A percentile compares a stretch with the other conserved stretches of the same genome.
Conservation (phyloP, 371 early-diverging fungal species). For the Rhizomucor pusillus region DNA sequence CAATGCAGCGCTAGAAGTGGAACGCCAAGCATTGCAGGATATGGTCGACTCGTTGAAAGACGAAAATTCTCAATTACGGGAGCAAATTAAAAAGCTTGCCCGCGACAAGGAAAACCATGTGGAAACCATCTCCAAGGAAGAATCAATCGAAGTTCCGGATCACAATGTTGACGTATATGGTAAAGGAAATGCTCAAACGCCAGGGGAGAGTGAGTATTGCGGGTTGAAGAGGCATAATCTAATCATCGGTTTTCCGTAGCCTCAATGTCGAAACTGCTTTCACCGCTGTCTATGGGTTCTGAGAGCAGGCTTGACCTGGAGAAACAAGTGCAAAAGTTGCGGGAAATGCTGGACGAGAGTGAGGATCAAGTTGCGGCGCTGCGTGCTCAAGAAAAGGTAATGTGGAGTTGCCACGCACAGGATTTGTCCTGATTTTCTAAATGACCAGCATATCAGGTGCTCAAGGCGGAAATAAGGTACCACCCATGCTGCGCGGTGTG, state of each 20-base stretch:
- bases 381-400: constrained; percentile 58
- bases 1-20: neutral
- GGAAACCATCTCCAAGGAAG: constrained; percentile 11
- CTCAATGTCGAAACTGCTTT: constrained; percentile 38
- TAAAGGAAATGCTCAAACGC: neutral
- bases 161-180: neutral
- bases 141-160: neutral
- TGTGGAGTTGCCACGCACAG: neutral
- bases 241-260: constrained; percentile 11
- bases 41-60: constrained; percentile 13
- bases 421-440: neutral
- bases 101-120: constrained; percentile 8
- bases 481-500: neutral
- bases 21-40: constrained; percentile 8
- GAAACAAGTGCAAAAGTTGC: constrained; percentile 48
- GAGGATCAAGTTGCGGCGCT: constrained; percentile 53
- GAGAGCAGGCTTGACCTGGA: constrained; percentile 25
- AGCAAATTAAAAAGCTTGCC: neutral
- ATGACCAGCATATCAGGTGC: constrained; percentile 16
- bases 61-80: constrained; percentile 16
- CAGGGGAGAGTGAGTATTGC: neutral
- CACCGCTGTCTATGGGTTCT: constrained; percentile 24
- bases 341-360: constrained; percentile 60
- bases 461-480: constrained; percentile 47
- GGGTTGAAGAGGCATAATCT: neutral